Conservation (phyloP, 2,329 filamentous ascomycete species). For the Clonostachys rhizophaga region DNA sequence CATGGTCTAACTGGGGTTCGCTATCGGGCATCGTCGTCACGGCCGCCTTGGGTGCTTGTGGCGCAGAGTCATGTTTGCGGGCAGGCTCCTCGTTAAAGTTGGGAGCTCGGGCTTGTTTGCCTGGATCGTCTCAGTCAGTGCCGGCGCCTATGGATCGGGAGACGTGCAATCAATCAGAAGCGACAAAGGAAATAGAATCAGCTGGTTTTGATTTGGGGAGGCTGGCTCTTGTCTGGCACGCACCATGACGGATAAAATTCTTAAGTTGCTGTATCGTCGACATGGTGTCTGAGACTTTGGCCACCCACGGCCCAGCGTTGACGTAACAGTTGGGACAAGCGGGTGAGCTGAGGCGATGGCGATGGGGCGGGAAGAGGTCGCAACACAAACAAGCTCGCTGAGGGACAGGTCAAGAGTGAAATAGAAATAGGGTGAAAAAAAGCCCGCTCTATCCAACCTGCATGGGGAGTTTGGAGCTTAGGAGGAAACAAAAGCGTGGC, state of each 20-base stretch:
- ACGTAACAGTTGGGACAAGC: conserved; percentile 1
- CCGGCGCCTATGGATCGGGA: background rate
- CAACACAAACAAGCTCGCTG: background rate
- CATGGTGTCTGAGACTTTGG: conserved; percentile 30
- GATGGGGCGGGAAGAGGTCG: background rate
- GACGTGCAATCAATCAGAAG: background rate
- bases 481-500: background rate
- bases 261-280: conserved; percentile 90
- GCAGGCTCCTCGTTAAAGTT: conserved; percentile 43
- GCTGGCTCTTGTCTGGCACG: conserved; percentile 9
- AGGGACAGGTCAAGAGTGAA: background rate
- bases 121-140: conserved; percentile 24
- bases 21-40: conserved; percentile 41
- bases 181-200: background rate
- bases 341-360: background rate
- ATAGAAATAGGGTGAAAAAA: background rate
- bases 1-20: conserved; percentile 34
- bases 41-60: conserved; percentile 17
- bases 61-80: conserved; percentile 46
- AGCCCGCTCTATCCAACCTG: background rate
- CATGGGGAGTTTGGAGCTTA: background rate
- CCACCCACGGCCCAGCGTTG: conserved; percentile 8
- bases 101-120: conserved; percentile 78
- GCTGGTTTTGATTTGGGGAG: background rate
- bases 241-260: conserved; percentile 94